Conservation (phyloP, 2,329 filamentous ascomycete species). For the Ceratocystis harringtonii region DNA sequence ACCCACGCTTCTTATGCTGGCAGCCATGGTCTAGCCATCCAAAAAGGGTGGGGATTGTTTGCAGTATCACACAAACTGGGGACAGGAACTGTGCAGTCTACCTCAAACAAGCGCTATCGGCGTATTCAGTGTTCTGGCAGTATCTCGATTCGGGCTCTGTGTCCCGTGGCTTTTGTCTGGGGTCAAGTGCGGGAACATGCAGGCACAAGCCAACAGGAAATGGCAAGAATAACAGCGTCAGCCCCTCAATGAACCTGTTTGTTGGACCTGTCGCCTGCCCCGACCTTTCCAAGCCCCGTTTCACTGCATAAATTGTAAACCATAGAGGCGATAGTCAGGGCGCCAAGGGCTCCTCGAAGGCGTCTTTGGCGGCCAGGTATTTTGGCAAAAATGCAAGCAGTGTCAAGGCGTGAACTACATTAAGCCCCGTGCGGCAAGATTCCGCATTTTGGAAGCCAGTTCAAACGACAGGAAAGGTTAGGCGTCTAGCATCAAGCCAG, state of each 20-base stretch:
- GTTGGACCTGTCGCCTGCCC: neutral
- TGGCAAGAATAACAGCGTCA: neutral
- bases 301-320: neutral
- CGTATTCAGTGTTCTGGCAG: neutral
- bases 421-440: neutral
- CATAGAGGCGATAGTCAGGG: neutral
- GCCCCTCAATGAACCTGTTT: neutral
- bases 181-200: neutral
- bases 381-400: neutral
- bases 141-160: neutral
- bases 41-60: neutral
- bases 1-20: neutral
- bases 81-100: neutral
- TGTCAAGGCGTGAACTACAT: neutral
- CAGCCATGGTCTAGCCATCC: neutral
- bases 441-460: neutral
- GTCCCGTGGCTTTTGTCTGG: neutral
- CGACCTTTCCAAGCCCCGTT: neutral
- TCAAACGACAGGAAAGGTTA: neutral
- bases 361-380: neutral
- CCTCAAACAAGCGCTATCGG: neutral
- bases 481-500: neutral
- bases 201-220: neutral
- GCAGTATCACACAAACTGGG: neutral
- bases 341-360: neutral